These are phyloP conservation scores for Linnemannia elongata DNA, from an alignment of 192 early-diverging fungal species.

Conservation along the genomic window DNA sequence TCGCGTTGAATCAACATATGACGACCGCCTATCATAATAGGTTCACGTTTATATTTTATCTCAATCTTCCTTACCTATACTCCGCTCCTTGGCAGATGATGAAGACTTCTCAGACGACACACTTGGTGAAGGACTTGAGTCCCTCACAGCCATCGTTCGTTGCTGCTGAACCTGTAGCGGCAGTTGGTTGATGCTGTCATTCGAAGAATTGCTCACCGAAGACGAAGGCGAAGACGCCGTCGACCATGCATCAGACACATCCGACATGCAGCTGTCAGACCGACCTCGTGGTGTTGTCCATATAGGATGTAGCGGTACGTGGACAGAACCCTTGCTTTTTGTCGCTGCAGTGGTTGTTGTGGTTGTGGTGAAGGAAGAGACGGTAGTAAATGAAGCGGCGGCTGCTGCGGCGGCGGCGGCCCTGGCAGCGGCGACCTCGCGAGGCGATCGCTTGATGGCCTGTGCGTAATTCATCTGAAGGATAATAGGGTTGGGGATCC, in stretches of 20 bases:
- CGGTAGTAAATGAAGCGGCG: neutral
- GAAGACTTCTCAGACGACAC: neutral
- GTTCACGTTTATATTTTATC: neutral
- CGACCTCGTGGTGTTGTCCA: neutral
- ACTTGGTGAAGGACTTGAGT: neutral
- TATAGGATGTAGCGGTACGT: neutral
- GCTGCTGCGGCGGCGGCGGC: neutral
- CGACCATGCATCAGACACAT: slow-evolving; percentile 7
- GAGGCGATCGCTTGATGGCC: neutral
- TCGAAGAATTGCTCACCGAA: neutral
- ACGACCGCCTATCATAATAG: no score
- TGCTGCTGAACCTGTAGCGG: neutral
- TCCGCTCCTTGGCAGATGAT: neutral
- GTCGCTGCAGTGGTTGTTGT: neutral
- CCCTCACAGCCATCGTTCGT: neutral
- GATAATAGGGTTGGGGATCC: neutral
- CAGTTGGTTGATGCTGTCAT: slow-evolving; percentile 6
- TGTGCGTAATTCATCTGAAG: slow-evolving; percentile 23
- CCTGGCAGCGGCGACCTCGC: neutral
- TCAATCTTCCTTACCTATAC: slow-evolving; percentile 9
- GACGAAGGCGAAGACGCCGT: slow-evolving; percentile 1
- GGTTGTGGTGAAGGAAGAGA: neutral
- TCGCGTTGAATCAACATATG: no score
- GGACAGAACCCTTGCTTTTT: neutral
- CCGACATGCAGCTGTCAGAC: slow-evolving; percentile 12